These are phyloP conservation scores for Boechera stricta DNA, from an alignment of 345 rosid species.

Conservation along the genomic window DNA sequence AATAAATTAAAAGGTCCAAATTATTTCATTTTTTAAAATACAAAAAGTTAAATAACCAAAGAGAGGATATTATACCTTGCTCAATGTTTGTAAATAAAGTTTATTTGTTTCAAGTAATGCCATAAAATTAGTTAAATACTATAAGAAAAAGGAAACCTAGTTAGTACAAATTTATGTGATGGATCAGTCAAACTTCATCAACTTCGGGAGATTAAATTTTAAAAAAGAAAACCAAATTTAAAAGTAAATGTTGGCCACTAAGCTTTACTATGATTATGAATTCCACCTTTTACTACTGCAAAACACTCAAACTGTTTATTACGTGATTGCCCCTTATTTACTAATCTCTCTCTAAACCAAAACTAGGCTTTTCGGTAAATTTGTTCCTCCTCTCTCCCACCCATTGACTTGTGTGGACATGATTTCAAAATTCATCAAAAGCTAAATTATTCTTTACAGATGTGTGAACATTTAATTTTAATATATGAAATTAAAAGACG, in stretches of 20 bases:
- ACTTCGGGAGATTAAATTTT: slow-evolving; percentile 49
- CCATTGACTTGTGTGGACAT: slow-evolving; percentile 42
- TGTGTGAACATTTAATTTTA: slow-evolving; percentile 41
- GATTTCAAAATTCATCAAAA: slow-evolving; percentile 34
- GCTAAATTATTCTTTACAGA: slow-evolving; percentile 23
- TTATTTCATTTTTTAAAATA: too few species aligned
- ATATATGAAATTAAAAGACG: slow-evolving; percentile 19
- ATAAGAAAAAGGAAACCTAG: background rate
- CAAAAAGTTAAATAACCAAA: too few species aligned
- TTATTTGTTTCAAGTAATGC: too few species aligned
- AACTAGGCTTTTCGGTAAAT: slow-evolving; percentile 24
- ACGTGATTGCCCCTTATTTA: slow-evolving; percentile 18
- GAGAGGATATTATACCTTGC: too few species aligned
- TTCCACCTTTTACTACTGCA: slow-evolving; percentile 33
- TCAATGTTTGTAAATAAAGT: too few species aligned
- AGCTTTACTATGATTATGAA: slow-evolving; percentile 47
- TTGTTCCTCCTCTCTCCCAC: slow-evolving; percentile 6
- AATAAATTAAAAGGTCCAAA: too few species aligned
- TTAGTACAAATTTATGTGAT: slow-evolving; percentile 22
- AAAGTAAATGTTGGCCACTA: slow-evolving; percentile 64
- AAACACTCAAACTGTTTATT: slow-evolving; percentile 17
- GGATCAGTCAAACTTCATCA: slow-evolving; percentile 61
- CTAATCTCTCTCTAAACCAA: background rate
- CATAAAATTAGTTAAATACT: too few species aligned
- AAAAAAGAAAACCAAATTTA: slow-evolving; percentile 17